Base-by-base conservation (phyloP, 2,329 filamentous ascomycete genomes). In the Aspergillus brasiliensis region DNA sequence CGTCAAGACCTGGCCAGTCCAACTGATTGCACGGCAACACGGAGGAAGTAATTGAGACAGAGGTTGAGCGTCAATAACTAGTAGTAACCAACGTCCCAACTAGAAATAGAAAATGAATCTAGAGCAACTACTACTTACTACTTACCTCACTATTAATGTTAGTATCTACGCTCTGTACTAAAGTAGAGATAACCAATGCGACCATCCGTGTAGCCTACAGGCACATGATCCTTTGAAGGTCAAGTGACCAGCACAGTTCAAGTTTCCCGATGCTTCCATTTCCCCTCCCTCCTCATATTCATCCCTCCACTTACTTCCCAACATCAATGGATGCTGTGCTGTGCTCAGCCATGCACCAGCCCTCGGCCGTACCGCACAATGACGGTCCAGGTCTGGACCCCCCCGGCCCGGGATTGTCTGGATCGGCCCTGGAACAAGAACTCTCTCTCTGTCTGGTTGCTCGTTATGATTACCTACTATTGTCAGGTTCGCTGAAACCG, bases 201-300 rank as follows among this genome's bases (percentile, higher is more conserved):
- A 21, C 19, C 19, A 44, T 23, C 40, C 40, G 40, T 19, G 19
- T 44, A 23, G 44, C 44, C 3, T 27, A 23, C 13, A 48, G 23
- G 44, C 44, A 49, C 46, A 49, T 49, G 46, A 49, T 49, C 46
- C n/a, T 17, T 11, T 31, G 46, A 15, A 49, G 46, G 46, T 49
- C 46, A 49, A 49, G 46, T 49, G 46, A 49, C 46, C 15, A 17
- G 15, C 8, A 31, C 5, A 21, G 10, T 11, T 28, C 19, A 27
- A 21, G 21, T 27, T 31, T 49, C 23, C 15, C 46, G 25, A 10
- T 49, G 46, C 46, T 27, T 31, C 46, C 46, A 49, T 28, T 49
- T 49, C 46, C 25, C 25, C 46, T 49, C 25, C 25, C 46, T 49
- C 46, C 11, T 25, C 23, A 8, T 48, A 25, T 17, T 49, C 44